phyloP scores from a whole-genome alignment of 495 filamentous ascomycete genomes.

The Cladorrhinum samala region DNA sequence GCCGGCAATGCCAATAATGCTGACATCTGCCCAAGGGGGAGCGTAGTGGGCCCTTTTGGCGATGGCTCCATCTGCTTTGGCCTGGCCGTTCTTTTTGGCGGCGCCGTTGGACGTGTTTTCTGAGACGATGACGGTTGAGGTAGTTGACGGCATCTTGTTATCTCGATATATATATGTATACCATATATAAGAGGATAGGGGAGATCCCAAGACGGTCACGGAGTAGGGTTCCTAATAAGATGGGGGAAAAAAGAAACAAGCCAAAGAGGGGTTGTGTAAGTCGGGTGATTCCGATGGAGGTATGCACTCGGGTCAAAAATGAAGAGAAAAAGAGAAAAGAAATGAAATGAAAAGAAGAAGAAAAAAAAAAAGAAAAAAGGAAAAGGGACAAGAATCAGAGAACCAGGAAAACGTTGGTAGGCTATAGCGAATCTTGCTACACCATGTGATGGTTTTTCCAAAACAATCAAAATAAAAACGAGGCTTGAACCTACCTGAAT shows the following conservation, averaged over 20 bases:
- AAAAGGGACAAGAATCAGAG: too few species aligned
- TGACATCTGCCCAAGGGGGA: slow-evolving; percentile 89
- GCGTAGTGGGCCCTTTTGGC: slow-evolving; percentile 63
- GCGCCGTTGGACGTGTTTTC: background rate
- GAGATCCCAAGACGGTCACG: too few species aligned
- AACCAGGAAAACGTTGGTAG: too few species aligned
- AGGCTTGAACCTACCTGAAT: background rate
- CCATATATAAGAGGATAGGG: background rate
- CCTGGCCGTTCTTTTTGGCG: slow-evolving; percentile 8
- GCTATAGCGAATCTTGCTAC: too few species aligned
- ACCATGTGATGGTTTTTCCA: too few species aligned
- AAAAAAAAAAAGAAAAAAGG: background rate
- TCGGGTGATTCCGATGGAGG: too few species aligned
- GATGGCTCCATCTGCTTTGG: slow-evolving; percentile 30
- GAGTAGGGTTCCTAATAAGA: too few species aligned
- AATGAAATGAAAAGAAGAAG: too few species aligned
- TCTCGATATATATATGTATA: background rate
- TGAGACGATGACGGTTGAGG: background rate
- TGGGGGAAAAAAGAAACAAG: too few species aligned
- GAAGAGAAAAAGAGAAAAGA: too few species aligned
- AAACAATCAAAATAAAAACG: background rate
- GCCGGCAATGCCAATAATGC: slow-evolving; percentile 93
- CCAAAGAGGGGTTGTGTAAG: too few species aligned
- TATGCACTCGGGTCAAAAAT: too few species aligned
- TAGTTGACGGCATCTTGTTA: background rate